These are phyloP conservation scores for Backusella tuberculispora DNA, from an alignment of 192 early-diverging fungal species.

Conservation along the genomic window DNA sequence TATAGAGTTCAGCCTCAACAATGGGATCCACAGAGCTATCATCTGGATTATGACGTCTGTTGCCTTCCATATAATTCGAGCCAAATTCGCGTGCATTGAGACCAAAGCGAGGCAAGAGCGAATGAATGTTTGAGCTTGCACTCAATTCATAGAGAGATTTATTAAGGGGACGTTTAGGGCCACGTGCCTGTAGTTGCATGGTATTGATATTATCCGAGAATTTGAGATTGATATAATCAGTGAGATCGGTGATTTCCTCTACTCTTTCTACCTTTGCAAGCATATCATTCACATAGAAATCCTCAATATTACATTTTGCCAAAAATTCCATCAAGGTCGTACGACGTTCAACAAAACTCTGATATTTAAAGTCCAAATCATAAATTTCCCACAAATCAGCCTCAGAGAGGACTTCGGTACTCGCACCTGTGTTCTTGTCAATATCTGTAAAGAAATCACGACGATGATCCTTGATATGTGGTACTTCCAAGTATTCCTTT, in stretches of 20 bases:
- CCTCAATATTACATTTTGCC: slow-evolving; percentile 47
- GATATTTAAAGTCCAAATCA: slow-evolving; percentile 82
- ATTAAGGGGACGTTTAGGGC: slow-evolving; percentile 45
- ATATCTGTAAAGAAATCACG: slow-evolving; percentile 79
- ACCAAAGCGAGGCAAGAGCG: slow-evolving; percentile 44
- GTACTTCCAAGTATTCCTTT: slow-evolving; percentile 86
- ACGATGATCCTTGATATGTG: slow-evolving; percentile 85
- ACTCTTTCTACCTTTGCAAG: slow-evolving; percentile 54
- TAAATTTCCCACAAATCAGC: slow-evolving; percentile 89
- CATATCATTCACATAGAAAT: slow-evolving; percentile 53
- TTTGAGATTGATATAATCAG: slow-evolving; percentile 66
- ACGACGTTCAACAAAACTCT: slow-evolving; percentile 67
- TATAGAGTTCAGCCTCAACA: slow-evolving; percentile 55
- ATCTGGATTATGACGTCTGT: slow-evolving; percentile 64
- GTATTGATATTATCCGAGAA: slow-evolving; percentile 48
- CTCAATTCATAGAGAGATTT: slow-evolving; percentile 40
- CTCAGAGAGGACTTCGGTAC: slow-evolving; percentile 61
- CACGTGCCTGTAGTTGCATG: slow-evolving; percentile 36
- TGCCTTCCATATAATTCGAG: slow-evolving; percentile 56
- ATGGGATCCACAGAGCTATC: slow-evolving; percentile 57
- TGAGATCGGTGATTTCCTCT: slow-evolving; percentile 67
- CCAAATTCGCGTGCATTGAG: slow-evolving; percentile 65
- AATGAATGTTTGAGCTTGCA: slow-evolving; percentile 26
- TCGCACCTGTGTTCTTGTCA: slow-evolving; percentile 40
- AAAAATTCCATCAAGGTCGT: slow-evolving; percentile 56